phyloP scores from a whole-genome alignment of 2,329 filamentous ascomycete species.

The Shiraia bambusicola region DNA sequence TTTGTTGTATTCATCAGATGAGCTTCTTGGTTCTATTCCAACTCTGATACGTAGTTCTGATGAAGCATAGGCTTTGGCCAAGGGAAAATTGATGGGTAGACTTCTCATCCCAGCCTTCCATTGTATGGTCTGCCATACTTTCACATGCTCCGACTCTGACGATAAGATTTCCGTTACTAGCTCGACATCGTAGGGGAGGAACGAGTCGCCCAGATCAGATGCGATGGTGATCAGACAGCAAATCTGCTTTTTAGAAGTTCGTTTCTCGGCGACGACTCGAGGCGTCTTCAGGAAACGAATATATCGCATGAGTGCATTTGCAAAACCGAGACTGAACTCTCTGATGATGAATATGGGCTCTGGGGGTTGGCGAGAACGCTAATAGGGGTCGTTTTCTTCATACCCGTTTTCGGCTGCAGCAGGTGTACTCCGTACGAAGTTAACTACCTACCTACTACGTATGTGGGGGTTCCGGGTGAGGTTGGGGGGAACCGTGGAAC shows the following conservation, averaged over 20 bases:
- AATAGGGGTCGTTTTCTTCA: too few species aligned
- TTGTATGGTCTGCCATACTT: conserved; percentile 46
- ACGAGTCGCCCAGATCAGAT: conserved; percentile 68
- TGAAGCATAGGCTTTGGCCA: conserved; percentile 42
- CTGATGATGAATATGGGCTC: conserved; percentile 4
- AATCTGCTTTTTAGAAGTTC: conserved; percentile 15
- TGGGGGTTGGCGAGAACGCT: conserved; percentile 4
- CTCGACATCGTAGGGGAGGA: conserved; percentile 54
- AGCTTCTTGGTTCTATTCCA: conserved; percentile 30
- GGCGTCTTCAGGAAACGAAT: conserved; percentile 70
- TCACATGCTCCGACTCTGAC: conserved; percentile 37
- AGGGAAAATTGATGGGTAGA: conserved; percentile 47
- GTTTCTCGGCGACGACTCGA: conserved; percentile 45
- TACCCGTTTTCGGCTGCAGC: conserved; percentile 1
- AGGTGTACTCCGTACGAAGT: too few species aligned
- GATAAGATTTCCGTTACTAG: conserved; percentile 45
- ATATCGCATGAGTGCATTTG: conserved; percentile 50
- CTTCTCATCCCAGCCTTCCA: conserved; percentile 51
- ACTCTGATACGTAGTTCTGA: conserved; percentile 47
- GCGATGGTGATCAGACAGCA: conserved; percentile 61
- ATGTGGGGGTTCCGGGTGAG: conserved; percentile 21
- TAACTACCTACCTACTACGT: too few species aligned
- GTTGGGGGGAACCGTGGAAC: conserved; percentile 7
- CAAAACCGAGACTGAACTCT: not conserved
- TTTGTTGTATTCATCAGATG: conserved; percentile 31